phyloP scores from a whole-genome alignment of 208 protist species.

The Trypanosoma rangeli region DNA sequence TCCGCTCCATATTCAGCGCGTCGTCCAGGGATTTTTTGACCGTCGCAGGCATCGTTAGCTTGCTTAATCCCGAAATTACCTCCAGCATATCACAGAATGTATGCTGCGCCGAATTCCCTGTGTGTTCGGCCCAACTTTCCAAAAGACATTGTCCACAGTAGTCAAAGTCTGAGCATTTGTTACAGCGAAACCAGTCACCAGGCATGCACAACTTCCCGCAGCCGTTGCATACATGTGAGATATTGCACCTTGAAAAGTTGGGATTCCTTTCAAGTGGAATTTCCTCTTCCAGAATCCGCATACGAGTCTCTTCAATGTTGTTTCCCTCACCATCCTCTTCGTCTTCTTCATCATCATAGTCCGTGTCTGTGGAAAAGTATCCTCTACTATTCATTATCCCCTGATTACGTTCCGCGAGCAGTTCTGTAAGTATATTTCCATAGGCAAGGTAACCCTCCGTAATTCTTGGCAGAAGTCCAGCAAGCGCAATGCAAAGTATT shows the following conservation, averaged over 20 bases:
- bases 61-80: not conserved
- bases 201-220: slow-evolving; percentile 48
- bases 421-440: slow-evolving; percentile 29
- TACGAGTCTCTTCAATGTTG: slow-evolving; percentile 44
- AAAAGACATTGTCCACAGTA: slow-evolving; percentile 72
- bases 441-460: slow-evolving; percentile 35
- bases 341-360: slow-evolving; percentile 27
- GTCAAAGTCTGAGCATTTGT: slow-evolving; percentile 73
- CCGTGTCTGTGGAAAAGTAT: slow-evolving; percentile 9
- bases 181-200: slow-evolving; percentile 84
- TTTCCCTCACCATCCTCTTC: slow-evolving; percentile 34
- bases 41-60: not conserved
- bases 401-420: slow-evolving; percentile 20
- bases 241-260: slow-evolving; percentile 26
- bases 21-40: slow-evolving; percentile 1
- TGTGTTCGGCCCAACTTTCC: slow-evolving; percentile 42
- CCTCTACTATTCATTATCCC: slow-evolving; percentile 1
- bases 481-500: slow-evolving; percentile 44
- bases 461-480: slow-evolving; percentile 40
- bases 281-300: slow-evolving; percentile 31
- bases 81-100: slow-evolving; percentile 76
- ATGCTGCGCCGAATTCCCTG: slow-evolving; percentile 31
- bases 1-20: slow-evolving; percentile 18
- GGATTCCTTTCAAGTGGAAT: slow-evolving; percentile 40
- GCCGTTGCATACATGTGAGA: slow-evolving; percentile 59